Evolutionary conservation across 2,329 filamentous ascomycete species (phyloP).

Genomic region (Aureobasidium sp.): DNA sequence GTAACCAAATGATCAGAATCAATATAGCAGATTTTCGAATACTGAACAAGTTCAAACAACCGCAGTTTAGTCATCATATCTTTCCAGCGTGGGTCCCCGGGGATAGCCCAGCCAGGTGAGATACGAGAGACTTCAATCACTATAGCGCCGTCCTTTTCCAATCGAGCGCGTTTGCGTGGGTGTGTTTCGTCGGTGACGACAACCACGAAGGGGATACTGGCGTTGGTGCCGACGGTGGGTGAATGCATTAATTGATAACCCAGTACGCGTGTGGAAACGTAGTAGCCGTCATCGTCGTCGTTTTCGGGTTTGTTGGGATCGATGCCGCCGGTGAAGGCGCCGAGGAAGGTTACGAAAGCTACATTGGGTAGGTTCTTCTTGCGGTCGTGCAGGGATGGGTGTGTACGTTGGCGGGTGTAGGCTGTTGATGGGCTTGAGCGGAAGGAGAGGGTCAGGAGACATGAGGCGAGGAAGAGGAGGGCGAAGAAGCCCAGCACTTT

Average conservation of each 20-base stretch:
- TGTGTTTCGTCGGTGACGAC: conserved; percentile 28
- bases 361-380: conserved; percentile 16
- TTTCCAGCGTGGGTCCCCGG: conserved; percentile 22
- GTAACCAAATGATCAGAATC: conserved; percentile 27
- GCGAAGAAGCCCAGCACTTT: conserved; percentile 24
- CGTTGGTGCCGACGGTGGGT: conserved; percentile 25
- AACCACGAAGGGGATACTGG: conserved; percentile 30
- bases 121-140: conserved; percentile 26
- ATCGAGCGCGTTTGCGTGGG: conserved; percentile 24
- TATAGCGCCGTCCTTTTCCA: conserved; percentile 28
- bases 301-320: conserved; percentile 17
- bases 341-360: conserved; percentile 32
- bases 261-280: conserved; percentile 26
- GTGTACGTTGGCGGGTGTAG: not conserved
- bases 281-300: conserved; percentile 28
- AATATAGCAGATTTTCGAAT: conserved; percentile 28
- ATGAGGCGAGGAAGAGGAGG: conserved; percentile 26
- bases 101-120: conserved; percentile 24
- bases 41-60: conserved; percentile 25
- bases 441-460: conserved; percentile 25
- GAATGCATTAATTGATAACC: conserved; percentile 32
- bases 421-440: conserved; percentile 11
- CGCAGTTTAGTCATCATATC: conserved; percentile 31
- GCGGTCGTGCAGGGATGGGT: not conserved
- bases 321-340: conserved; percentile 18